Evolutionary conservation across 192 early-diverging fungal species (phyloP), one percentile per base, ranked within the genome.

Genomic region (Pilaira anomala): DNA sequence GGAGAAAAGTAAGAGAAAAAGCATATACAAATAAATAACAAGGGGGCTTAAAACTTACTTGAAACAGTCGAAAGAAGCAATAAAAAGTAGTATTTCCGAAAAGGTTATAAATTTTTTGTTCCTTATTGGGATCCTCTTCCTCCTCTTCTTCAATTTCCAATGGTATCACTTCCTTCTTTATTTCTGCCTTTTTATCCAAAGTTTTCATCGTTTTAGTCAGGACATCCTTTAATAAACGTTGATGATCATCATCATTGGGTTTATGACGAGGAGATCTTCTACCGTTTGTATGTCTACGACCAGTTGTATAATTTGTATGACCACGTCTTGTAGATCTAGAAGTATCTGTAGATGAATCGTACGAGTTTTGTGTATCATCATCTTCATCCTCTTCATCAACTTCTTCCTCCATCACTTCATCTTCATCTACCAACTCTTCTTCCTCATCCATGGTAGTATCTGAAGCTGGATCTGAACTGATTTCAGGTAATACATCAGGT

Each of bases 11-110:
- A 60, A 21, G 41, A 58, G 11, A 8, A 19, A 18, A 13, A 41
- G 16, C 40, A 28, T 18, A 16, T 4, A 22, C 3, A 13, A 16
- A 28, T 0, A 25, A 7, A n/a, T 39, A 39, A 28, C 63, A 11
- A 60, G 8, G 58, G 19, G 29, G 3, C 3, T 9, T 33, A n/a
- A n/a, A n/a, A n/a, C 36, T 63, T 69, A 92, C 91, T 76, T 92
- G 85, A 61, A 85, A 94, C 36, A 94, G 80, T 54, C 97, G 75
- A 72, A 98, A 82, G 55, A 99, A 94, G 51, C 88, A 85, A 63
- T 96, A 99, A 58, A 95, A 90, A 19, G 70, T 76, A 53, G 71
- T 88, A 72, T 98, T 97, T 22, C 87, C 88, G 73, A 95, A 99
- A 68, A 98, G 90, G 49, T 85, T 84, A 52, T 74, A 67, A 2